These are phyloP conservation scores for Gossypium longicalyx DNA, from an alignment of 345 rosid species.

Conservation along the genomic window DNA sequence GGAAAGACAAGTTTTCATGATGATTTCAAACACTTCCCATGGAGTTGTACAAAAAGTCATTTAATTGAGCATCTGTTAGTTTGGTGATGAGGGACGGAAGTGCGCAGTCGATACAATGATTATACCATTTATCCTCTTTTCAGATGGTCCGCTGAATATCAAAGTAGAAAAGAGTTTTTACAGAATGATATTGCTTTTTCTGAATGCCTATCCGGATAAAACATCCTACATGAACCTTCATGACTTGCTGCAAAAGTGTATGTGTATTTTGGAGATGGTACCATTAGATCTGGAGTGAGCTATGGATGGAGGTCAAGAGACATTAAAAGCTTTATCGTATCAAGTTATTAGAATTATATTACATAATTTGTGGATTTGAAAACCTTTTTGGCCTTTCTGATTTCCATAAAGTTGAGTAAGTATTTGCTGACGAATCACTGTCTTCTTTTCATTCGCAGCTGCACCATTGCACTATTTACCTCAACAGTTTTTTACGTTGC, in stretches of 20 bases:
- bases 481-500: slow-evolving; percentile 53
- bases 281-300: background rate
- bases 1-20: background rate
- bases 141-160: background rate
- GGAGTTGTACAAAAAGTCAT: background rate
- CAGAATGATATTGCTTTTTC: background rate
- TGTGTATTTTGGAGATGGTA: background rate
- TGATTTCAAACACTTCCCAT: background rate
- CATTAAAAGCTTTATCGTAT: background rate
- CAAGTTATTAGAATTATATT: background rate
- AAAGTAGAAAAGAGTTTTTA: background rate
- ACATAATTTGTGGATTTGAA: background rate
- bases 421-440: background rate
- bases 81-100: background rate
- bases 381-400: background rate
- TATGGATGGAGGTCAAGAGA: background rate
- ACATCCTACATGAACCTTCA: background rate
- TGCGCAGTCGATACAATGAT: background rate
- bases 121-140: background rate
- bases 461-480: slow-evolving; percentile 59
- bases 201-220: background rate
- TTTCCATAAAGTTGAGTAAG: background rate
- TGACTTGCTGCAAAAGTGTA: background rate
- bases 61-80: background rate
- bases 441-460: slow-evolving; percentile 37